phyloP scores from a whole-genome alignment of 1,284 basidiomycete species.

The Rhizopogon hawkerae region DNA sequence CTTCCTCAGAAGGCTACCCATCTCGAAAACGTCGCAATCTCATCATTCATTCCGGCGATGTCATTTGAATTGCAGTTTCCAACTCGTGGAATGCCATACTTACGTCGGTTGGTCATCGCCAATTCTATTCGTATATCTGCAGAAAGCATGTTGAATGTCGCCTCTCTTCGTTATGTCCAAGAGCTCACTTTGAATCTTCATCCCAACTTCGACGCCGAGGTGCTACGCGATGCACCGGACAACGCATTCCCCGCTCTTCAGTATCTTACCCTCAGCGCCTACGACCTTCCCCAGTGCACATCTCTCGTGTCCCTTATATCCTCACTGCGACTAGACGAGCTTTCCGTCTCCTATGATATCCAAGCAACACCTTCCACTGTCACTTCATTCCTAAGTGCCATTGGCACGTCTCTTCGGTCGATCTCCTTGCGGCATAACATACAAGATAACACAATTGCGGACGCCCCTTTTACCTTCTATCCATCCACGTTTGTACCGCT shows the following conservation, averaged over 20 bases:
- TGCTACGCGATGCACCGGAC: conserved; percentile 2
- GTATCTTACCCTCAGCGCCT: conserved; percentile 17
- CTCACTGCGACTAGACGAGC: conserved; percentile 15
- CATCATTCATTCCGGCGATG: conserved; percentile 18
- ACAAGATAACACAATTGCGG: conserved; percentile 12
- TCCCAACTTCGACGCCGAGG: conserved; percentile 15
- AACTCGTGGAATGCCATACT: conserved; percentile 14
- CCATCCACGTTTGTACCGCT: conserved; percentile 18
- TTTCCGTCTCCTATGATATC: conserved; percentile 23
- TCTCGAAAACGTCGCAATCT: conserved; percentile 17
- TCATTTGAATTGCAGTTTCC: conserved; percentile 15
- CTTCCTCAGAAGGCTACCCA: conserved; percentile 16
- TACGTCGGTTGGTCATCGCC: conserved; percentile 20
- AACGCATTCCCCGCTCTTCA: conserved; percentile 17
- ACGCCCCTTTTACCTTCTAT: conserved; percentile 19
- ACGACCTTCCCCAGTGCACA: conserved; percentile 23
- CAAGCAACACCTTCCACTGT: conserved; percentile 19
- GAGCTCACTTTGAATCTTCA: conserved; percentile 18
- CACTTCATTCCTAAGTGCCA: conserved; percentile 20
- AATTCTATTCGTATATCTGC: conserved; percentile 19
- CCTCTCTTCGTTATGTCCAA: conserved; percentile 16
- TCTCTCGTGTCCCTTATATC: conserved; percentile 19
- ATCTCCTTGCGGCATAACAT: conserved; percentile 24
- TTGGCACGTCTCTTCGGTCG: conserved; percentile 14
- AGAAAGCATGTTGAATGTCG: conserved; percentile 17